Base-by-base conservation (phyloP, 352 stramenopile genomes). In the Phytopythium sindhum region DNA sequence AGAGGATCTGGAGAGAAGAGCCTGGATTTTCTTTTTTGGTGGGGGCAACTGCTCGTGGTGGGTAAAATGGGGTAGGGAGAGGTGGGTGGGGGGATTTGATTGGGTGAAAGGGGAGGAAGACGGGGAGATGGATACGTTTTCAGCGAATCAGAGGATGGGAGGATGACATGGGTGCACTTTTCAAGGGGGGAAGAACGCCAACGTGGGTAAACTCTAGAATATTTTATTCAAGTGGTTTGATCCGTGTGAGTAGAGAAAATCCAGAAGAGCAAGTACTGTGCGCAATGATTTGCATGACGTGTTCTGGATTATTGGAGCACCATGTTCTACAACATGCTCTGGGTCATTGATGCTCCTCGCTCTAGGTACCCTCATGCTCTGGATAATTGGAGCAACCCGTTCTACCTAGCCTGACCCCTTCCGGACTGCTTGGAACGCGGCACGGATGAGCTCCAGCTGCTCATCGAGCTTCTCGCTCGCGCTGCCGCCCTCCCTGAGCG, bases 381-480 rank as follows among this genome's bases (percentile, higher is more conserved):
- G 26, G 47, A 53, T 35, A 11, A n/a, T 4, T 1, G 14, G 23
- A 19, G 24, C 47, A 53, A 31, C 23, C 9, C 23, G 45, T 24
- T 57, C 51, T 42, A 57, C 23, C 28, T n/a, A 55, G 24, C 29
- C 26, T 42, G 28, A 17, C 29, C 26, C 9, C 45, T 55, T 6
- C 26, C 26, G 48, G 28, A 39, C 24, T 23, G 54, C n/a, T 31
- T 64, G 63, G 35, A 84, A 84, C 23, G 76, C 72, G 1, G 63
- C 69, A 60, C 55, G 69, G 28, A 84, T 74, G 55, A 78, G 62
- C 31, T 77, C 64, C 26, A 81, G 60, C 39, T 84, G 74, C 45
- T 84, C 65, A 0, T 65, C 57, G 26, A 82, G 53, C 53, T 73
- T 53, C 11, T 17, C 55, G 12, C 68, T 64, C 44, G 74, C 61